A percentile compares a stretch with the other conserved stretches of the same genome.
These are phyloP conservation scores for Avena insularis DNA, from an alignment of 176 grass and related monocot genomes.

Conservation along the genomic window DNA sequence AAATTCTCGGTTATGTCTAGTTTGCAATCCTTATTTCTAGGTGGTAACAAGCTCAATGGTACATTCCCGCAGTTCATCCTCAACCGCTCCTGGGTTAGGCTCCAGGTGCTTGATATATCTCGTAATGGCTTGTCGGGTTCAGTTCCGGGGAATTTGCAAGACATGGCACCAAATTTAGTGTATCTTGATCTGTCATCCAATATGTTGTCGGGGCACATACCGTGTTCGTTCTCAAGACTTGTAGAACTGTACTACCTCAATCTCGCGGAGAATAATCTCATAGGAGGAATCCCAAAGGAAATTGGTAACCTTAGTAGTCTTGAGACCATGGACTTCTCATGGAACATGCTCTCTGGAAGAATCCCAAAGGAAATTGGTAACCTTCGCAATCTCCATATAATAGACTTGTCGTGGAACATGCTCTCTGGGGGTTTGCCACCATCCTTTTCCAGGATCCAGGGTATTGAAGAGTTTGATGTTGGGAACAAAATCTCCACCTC, in stretches of 20 bases:
- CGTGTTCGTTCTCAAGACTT: background rate
- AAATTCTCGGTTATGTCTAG: background rate
- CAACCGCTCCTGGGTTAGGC: background rate
- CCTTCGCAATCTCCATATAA: too few species aligned
- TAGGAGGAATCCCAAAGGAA: background rate
- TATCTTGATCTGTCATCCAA: background rate
- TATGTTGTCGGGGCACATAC: background rate
- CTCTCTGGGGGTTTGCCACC: background rate
- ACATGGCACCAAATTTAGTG: background rate
- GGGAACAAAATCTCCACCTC: background rate
- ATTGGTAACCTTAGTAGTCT: background rate
- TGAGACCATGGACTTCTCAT: too few species aligned
- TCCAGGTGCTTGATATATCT: conserved; percentile 48
- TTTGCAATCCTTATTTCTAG: background rate
- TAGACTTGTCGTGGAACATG: too few species aligned
- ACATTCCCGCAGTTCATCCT: background rate
- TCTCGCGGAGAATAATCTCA: background rate
- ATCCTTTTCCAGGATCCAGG: too few species aligned
- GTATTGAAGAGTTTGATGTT: background rate
- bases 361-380: background rate
- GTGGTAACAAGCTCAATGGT: background rate
- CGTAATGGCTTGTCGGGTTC: conserved; percentile 39
- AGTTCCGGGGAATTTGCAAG: background rate
- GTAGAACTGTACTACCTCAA: background rate
- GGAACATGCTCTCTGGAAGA: background rate